Evolutionary conservation across 2,329 filamentous ascomycete species (phyloP).

Genomic region (Fonsecaea monophora): DNA sequence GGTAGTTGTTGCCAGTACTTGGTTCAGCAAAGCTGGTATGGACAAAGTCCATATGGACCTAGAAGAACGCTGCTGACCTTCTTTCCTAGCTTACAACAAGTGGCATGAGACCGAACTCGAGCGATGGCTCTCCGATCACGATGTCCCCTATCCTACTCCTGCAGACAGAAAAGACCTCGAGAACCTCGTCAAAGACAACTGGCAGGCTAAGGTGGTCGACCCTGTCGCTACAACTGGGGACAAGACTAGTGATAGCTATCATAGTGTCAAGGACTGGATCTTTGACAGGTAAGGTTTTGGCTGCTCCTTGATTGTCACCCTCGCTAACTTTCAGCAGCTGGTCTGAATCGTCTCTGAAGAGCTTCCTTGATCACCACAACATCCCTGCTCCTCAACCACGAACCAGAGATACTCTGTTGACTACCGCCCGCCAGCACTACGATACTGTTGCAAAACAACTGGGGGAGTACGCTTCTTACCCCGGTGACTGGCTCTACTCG

Average conservation of each 20-base stretch:
- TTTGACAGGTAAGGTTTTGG: conserved; percentile 71
- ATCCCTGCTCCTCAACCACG: conserved; percentile 91
- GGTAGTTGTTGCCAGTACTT: conserved; percentile 74
- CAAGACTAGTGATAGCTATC: conserved; percentile 73
- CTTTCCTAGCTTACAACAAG: conserved; percentile 83
- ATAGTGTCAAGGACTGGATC: conserved; percentile 84
- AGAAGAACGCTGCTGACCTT: conserved; percentile 25
- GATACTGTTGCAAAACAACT: conserved; percentile 75
- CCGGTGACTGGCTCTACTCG: conserved; percentile 92
- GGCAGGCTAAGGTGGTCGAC: conserved; percentile 77
- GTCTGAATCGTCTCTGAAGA: conserved; percentile 91
- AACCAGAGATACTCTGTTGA: conserved; percentile 80
- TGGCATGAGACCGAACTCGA: conserved; percentile 99
- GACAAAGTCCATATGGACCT: conserved; percentile 34
- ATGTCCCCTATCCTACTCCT: conserved; percentile 86
- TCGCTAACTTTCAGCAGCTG: conserved; percentile 66
- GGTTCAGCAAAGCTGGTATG: conserved; percentile 85
- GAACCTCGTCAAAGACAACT: conserved; percentile 85
- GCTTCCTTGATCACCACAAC: conserved; percentile 85
- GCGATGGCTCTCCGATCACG: conserved; percentile 91
- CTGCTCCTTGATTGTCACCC: conserved; percentile 8
- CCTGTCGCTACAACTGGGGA: conserved; percentile 80
- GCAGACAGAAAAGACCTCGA: conserved; percentile 95
- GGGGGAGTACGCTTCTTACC: conserved; percentile 82
- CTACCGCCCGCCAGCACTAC: conserved; percentile 80